These are phyloP conservation scores for Mallotus japonicus DNA, from an alignment of 441 rosid species.

Conservation along the genomic window DNA sequence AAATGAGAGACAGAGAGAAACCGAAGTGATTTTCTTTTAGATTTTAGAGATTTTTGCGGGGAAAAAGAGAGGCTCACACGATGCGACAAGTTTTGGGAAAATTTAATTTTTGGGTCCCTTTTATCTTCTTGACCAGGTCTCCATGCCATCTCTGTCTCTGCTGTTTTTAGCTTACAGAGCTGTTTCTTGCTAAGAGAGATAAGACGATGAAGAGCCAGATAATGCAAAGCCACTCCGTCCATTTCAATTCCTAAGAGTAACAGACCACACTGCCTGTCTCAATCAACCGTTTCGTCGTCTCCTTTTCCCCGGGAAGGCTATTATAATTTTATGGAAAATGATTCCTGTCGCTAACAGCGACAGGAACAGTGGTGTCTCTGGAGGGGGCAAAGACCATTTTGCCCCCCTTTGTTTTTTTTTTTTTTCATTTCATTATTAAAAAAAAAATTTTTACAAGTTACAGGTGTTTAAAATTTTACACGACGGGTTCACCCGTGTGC, in stretches of 20 bases:
- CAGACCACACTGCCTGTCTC: too few species aligned
- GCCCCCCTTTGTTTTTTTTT: too few species aligned
- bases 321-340: too few species aligned
- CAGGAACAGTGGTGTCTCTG: too few species aligned
- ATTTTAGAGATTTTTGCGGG: not conserved
- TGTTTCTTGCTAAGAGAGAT: not conserved
- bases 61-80: slow-evolving; percentile 26
- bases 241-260: not conserved
- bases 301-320: not conserved
- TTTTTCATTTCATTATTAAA: too few species aligned
- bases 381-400: too few species aligned
- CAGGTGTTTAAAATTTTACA: too few species aligned
- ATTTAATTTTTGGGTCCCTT: slow-evolving; percentile 1
- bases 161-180: slow-evolving; percentile 1
- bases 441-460: too few species aligned
- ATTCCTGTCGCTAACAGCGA: too few species aligned
- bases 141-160: not conserved
- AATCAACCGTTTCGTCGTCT: not conserved
- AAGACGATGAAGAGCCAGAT: too few species aligned
- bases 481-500: too few species aligned
- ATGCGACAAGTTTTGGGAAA: slow-evolving; percentile 1
- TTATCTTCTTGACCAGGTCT: slow-evolving; percentile 7
- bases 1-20: slow-evolving; percentile 24
- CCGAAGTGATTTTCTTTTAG: slow-evolving; percentile 6
- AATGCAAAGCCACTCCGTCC: not conserved